Evolutionary conservation across 306 rosid species (phyloP).

Genomic region (Cucurbita maxima): DNA sequence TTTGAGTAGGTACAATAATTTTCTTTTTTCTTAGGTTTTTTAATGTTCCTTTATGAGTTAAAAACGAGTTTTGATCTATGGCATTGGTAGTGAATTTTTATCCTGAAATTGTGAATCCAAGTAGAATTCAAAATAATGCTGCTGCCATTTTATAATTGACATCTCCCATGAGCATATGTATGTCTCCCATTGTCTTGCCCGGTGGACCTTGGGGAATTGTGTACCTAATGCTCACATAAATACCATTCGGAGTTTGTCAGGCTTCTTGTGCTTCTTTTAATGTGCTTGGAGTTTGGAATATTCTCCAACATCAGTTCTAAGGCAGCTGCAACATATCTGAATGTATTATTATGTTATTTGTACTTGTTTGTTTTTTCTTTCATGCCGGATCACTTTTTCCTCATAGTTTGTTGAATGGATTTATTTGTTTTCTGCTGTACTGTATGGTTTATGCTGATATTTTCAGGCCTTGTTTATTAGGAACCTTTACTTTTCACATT

Average conservation of each 20-base stretch:
- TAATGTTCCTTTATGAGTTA: not conserved
- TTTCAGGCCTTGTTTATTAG: not conserved
- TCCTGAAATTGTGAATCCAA: not conserved
- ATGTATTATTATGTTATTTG: not conserved
- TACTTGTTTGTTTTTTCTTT: not conserved
- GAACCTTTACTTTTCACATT: too few relatives aligned
- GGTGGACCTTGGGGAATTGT: not conserved
- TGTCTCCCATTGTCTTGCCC: not conserved
- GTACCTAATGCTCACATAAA: not conserved
- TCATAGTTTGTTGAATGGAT: not conserved
- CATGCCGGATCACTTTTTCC: not conserved
- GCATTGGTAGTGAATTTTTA: not conserved
- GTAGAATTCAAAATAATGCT: not conserved
- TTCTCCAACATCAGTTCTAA: not conserved
- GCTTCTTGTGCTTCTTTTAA: not conserved
- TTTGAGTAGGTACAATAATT: not conserved
- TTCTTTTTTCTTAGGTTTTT: not conserved
- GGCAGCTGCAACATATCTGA: not conserved
- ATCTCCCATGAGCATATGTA: not conserved
- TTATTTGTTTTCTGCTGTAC: not conserved
- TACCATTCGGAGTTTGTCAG: not conserved
- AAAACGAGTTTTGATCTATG: not conserved
- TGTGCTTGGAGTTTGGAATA: constrained; percentile 6
- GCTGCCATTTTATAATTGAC: not conserved
- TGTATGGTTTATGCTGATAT: not conserved